Conservation (phyloP, 148 eudicot species). For the Limonium bicolor region DNA sequence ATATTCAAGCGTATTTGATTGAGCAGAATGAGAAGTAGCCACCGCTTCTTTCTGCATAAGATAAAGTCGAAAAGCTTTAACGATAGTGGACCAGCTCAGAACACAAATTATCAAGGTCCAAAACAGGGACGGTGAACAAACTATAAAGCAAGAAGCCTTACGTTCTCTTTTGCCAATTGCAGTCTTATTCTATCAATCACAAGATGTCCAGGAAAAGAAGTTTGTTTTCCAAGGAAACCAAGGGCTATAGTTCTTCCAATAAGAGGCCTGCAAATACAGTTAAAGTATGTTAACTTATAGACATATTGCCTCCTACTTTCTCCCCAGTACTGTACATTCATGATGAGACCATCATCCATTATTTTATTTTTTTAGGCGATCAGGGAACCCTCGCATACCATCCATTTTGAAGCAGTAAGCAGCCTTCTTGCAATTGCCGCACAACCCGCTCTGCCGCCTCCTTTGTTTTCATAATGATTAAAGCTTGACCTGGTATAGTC, state of each 20-base stretch:
- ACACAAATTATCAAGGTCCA: no score
- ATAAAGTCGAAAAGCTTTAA: no score
- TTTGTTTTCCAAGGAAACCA: slow-evolving; percentile 18
- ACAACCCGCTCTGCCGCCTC: slow-evolving; percentile 33
- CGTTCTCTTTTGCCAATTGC: slow-evolving; percentile 31
- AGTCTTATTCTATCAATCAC: slow-evolving; percentile 22
- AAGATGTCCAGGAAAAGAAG: slow-evolving; percentile 50
- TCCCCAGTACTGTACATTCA: no score
- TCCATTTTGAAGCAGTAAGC: slow-evolving; percentile 51
- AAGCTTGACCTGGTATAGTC: slow-evolving; percentile 40
- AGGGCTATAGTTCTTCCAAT: slow-evolving; percentile 20
- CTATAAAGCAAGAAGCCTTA: slow-evolving; percentile 5
- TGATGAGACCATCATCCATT: no score
- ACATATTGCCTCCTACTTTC: no score
- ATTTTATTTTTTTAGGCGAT: no score
- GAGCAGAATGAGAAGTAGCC: slow-evolving; percentile 70
- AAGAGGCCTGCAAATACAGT: slow-evolving; percentile 43
- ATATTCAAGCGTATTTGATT: slow-evolving; percentile 55
- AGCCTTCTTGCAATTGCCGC: slow-evolving; percentile 20
- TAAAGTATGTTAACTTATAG: no score
- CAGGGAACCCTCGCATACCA: no score
- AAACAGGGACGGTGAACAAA: no score
- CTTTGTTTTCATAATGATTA: slow-evolving; percentile 29
- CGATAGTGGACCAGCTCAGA: no score
- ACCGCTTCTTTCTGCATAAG: slow-evolving; percentile 70